Evolutionary conservation across 495 filamentous ascomycete genomes (phyloP), one percentile per base, ranked within the genome.

Genomic region (Annulohypoxylon stygium): DNA sequence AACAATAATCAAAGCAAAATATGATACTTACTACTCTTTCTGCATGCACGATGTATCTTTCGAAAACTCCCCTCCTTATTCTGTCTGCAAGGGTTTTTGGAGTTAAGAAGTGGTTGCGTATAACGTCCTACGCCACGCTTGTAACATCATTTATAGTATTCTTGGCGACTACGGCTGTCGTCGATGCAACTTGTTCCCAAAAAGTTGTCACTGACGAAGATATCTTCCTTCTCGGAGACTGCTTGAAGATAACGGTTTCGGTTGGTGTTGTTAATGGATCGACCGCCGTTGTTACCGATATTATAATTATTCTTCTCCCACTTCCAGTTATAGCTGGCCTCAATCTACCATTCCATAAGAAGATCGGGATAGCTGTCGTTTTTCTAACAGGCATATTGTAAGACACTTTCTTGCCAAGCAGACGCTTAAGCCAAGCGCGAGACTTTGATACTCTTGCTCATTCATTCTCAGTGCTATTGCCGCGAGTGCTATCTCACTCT

Each of bases 231-330:
- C 6, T 67, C 4, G 54, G 7, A 2, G 12, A 23, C 12, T 60
- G 61, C 36, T 7, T 41, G 0, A 25, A 36, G n/a, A 20, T 23
- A 3, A 39, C 50, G 7, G 4, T 53, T 12, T 7, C 41, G 10
- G 30, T 12, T 23, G 51, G 60, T 64, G 58, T 67, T 34, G 16
- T 18, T 26, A 14, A 16, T 47, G 54, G 59, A 37, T 20, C 60
- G 18, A 16, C 53, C 16, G 47, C 37, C n/a, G 26, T 88, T n/a
- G 53, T 78, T 3, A 86, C 83, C 47, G 87, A 89, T 77, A 45
- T 86, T 2, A 33, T 86, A 7, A 81, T 84, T 14, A 80, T 83
- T 58, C 4, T 80, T 43, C 61, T 85, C 0, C 84, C 83, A 0
- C 71, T 85, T 10, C 79, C 79, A 0, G 68, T 81, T 12, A 78